phyloP scores from a whole-genome alignment of 2,329 filamentous ascomycete genomes.

The Colletotrichum tropicale region DNA sequence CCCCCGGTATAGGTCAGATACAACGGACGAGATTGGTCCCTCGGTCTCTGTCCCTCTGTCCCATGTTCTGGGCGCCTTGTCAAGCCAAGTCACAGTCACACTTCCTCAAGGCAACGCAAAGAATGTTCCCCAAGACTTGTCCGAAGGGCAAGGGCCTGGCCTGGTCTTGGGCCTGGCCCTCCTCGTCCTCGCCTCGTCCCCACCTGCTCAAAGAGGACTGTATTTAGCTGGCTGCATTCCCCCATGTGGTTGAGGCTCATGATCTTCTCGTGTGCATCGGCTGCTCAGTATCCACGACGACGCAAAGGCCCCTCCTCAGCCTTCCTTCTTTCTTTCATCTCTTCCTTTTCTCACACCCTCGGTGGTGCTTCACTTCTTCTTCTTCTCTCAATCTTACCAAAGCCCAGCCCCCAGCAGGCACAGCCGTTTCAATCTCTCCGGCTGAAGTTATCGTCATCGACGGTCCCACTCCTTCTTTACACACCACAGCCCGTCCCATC shows the following conservation, averaged over 20 bases:
- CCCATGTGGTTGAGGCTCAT: constrained; percentile 12
- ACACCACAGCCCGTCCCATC: not conserved
- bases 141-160: not conserved
- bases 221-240: constrained; percentile 22
- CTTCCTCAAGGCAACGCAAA: not conserved
- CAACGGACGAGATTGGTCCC: not conserved
- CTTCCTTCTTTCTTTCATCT: not conserved
- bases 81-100: not conserved
- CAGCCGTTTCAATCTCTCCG: constrained; percentile 6
- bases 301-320: not conserved
- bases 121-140: constrained; percentile 9
- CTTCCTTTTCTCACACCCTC: constrained; percentile 5
- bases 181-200: not conserved
- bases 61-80: not conserved
- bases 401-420: constrained; percentile 5
- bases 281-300: not conserved
- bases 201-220: not conserved
- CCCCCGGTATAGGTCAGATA: not conserved
- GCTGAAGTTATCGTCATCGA: constrained; percentile 9
- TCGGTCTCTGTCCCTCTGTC: not conserved
- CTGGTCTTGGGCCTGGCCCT: not conserved
- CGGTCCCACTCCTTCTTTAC: constrained; percentile 5
- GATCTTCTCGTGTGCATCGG: not conserved
- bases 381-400: not conserved
- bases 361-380: constrained; percentile 2